These are phyloP conservation scores for Pholiota conissans DNA, from an alignment of 768 basidiomycete species.

Conservation along the genomic window DNA sequence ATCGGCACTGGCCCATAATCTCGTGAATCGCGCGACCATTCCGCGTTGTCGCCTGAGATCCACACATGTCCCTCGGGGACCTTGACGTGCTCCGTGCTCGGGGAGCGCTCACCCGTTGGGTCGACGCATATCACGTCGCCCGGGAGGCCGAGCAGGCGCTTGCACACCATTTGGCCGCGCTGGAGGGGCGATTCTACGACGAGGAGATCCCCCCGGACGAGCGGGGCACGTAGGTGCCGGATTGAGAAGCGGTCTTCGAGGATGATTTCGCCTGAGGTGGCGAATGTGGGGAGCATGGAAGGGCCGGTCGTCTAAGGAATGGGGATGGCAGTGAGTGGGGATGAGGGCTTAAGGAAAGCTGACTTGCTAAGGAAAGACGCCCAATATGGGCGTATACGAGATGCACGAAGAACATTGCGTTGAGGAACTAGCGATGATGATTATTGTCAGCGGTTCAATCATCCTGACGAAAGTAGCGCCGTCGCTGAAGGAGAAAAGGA, in stretches of 20 bases:
- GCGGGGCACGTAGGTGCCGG: conserved; percentile 45
- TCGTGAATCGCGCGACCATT: conserved; percentile 83
- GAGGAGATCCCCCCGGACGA: conserved; percentile 78
- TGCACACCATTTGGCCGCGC: conserved; percentile 73
- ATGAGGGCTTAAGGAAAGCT: not conserved
- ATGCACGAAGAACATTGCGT: conserved; percentile 58
- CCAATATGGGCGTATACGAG: conserved; percentile 65
- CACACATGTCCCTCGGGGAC: conserved; percentile 88
- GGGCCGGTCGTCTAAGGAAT: conserved; percentile 60
- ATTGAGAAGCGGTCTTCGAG: conserved; percentile 63
- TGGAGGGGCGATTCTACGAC: conserved; percentile 70
- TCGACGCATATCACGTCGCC: conserved; percentile 91
- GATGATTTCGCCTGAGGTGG: conserved; percentile 54
- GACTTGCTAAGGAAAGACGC: conserved; percentile 47
- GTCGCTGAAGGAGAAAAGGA: not conserved
- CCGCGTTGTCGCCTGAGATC: conserved; percentile 88
- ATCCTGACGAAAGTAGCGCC: not conserved
- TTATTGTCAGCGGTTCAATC: not conserved
- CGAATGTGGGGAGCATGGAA: conserved; percentile 82
- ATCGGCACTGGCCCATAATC: conserved; percentile 91
- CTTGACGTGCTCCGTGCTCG: conserved; percentile 70
- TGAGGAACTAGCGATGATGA: conserved; percentile 42
- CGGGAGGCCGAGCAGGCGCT: conserved; percentile 86
- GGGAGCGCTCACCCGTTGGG: conserved; percentile 66
- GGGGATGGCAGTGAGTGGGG: not conserved